Evolutionary conservation across 106 monocot genomes (phyloP).

Genomic region (Acorus calamus): DNA sequence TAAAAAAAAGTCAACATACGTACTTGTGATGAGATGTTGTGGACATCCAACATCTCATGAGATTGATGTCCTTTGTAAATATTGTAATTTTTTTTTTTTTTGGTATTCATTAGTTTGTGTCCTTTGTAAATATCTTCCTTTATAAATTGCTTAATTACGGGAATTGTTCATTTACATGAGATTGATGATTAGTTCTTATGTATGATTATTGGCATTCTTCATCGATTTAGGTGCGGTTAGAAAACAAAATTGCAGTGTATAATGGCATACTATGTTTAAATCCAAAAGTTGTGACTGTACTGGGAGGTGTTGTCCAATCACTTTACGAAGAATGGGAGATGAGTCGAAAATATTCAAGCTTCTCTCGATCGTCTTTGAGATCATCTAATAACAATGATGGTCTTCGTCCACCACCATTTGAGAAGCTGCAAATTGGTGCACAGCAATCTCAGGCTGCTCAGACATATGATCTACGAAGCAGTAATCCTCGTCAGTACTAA

Average conservation of each 20-base stretch:
- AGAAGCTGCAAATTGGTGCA: constrained; percentile 49
- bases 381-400: constrained; percentile 36
- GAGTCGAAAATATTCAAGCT: constrained; percentile 75
- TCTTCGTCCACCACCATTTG: constrained; percentile 72
- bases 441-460: constrained; percentile 7
- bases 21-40: too few species aligned
- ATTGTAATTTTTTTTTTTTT: too few species aligned
- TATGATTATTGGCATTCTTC: too few species aligned
- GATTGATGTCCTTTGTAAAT: too few species aligned
- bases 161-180: too few species aligned
- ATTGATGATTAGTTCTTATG: too few species aligned
- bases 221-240: constrained; percentile 44
- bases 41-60: too few species aligned
- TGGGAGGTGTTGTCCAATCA: constrained; percentile 78
- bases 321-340: constrained; percentile 88
- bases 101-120: too few species aligned
- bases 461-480: constrained; percentile 15
- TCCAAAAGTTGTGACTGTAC: constrained; percentile 44
- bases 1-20: too few species aligned
- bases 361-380: constrained; percentile 42
- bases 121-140: too few species aligned
- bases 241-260: constrained; percentile 56
- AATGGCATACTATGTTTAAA: constrained; percentile 79
- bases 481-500: constrained; percentile 8
- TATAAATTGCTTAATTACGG: too few species aligned